Percentiles rank a stretch among this genome's conserved stretches.
These are phyloP conservation scores for Hyphopichia burtonii DNA, from an alignment of 1,139 yeast species.

Conservation along the genomic window DNA sequence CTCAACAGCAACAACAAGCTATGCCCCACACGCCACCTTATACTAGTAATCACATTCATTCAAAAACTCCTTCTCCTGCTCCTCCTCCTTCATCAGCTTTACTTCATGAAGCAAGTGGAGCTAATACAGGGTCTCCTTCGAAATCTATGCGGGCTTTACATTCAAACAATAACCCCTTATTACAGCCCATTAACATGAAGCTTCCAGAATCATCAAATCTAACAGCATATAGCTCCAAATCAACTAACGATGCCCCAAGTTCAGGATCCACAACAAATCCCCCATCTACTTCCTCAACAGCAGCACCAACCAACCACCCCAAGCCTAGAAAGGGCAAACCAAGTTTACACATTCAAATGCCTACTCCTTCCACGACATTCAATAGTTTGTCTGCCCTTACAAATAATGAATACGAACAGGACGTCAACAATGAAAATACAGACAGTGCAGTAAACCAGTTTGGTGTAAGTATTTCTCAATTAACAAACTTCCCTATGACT, in stretches of 20 bases:
- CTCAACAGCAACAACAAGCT: constrained; percentile 7
- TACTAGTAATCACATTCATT: constrained; percentile 15
- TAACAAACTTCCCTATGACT: constrained; percentile 52
- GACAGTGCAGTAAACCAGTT: constrained; percentile 54
- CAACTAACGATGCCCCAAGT: constrained; percentile 4
- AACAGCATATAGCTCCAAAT: not conserved
- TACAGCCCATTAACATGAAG: constrained; percentile 62
- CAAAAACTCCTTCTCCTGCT: constrained; percentile 42
- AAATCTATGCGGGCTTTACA: constrained; percentile 58
- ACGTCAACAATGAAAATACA: constrained; percentile 14
- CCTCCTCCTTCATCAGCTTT: constrained; percentile 28
- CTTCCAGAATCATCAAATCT: not conserved
- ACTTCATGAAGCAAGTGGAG: constrained; percentile 14
- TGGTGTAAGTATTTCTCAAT: constrained; percentile 57
- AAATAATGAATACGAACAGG: constrained; percentile 22
- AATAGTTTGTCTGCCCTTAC: constrained; percentile 38
- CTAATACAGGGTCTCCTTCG: constrained; percentile 41
- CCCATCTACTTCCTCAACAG: constrained; percentile 5
- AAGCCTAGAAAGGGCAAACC: constrained; percentile 31
- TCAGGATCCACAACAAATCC: constrained; percentile 9
- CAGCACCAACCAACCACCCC: not conserved
- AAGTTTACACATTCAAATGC: constrained; percentile 49
- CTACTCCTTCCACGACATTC: constrained; percentile 39
- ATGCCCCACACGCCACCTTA: constrained; percentile 42
- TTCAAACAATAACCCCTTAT: constrained; percentile 43